phyloP scores from a whole-genome alignment of 768 basidiomycete genomes.

The Leccinum boreale region DNA sequence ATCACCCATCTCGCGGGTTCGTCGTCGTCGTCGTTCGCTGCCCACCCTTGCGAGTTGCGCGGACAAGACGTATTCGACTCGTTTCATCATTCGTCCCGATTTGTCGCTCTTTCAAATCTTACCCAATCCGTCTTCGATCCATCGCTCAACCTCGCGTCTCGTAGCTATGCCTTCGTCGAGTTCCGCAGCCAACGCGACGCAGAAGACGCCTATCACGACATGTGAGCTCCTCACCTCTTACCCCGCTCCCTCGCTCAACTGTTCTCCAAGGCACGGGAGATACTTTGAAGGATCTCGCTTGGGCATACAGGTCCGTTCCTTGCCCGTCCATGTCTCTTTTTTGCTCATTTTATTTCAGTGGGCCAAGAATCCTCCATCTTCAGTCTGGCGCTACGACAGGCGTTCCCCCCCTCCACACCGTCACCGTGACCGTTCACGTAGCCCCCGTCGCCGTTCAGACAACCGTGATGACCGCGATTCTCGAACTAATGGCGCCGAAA shows the following conservation, averaged over 20 bases:
- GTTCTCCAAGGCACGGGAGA: slow-evolving; percentile 60
- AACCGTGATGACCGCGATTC: slow-evolving; percentile 39
- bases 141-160: slow-evolving; percentile 59
- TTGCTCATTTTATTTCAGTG: slow-evolving; percentile 43
- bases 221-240: slow-evolving; percentile 45
- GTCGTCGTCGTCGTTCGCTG: slow-evolving; percentile 24
- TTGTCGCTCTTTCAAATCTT: slow-evolving; percentile 36
- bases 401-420: slow-evolving; percentile 44
- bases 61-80: slow-evolving; percentile 29
- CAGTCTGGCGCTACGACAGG: slow-evolving; percentile 77
- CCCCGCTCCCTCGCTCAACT: slow-evolving; percentile 8
- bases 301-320: slow-evolving; percentile 61
- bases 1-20: slow-evolving; percentile 30
- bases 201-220: slow-evolving; percentile 81
- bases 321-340: not conserved
- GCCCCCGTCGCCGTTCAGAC: slow-evolving; percentile 46
- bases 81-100: slow-evolving; percentile 29
- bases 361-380: slow-evolving; percentile 80
- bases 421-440: slow-evolving; percentile 50
- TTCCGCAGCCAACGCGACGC: slow-evolving; percentile 76
- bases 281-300: slow-evolving; percentile 71
- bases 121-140: slow-evolving; percentile 31
- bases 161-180: slow-evolving; percentile 86
- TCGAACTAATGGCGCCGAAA: slow-evolving; percentile 36
- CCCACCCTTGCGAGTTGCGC: slow-evolving; percentile 25